Percentiles rank a stretch among this genome's conserved stretches.
Conservation (phyloP, 139 green algal species). For the Diplosphaera chodatii region DNA sequence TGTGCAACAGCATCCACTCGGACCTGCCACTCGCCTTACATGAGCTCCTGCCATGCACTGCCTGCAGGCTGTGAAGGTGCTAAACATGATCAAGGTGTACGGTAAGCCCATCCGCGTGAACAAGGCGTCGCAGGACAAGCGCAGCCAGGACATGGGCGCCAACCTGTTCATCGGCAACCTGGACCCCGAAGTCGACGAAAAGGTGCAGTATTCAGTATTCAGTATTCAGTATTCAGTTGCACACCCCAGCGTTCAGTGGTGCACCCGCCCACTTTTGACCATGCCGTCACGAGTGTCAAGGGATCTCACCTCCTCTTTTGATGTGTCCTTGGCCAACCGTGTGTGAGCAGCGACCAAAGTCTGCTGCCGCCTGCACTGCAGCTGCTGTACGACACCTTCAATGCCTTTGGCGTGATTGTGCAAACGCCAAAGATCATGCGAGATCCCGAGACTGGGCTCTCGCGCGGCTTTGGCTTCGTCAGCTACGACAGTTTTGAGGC, state of each 20-base stretch:
- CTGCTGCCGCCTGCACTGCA: too few relatives aligned
- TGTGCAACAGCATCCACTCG: too few relatives aligned
- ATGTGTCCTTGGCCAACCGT: too few relatives aligned
- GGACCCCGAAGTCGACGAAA: slow-evolving; percentile 96
- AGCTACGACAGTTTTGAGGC: slow-evolving; percentile 91
- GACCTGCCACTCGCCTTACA: too few relatives aligned
- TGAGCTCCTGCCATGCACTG: too few relatives aligned
- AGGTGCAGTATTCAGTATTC: too few relatives aligned
- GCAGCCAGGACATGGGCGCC: slow-evolving; percentile 80
- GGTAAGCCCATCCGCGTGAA: slow-evolving; percentile 95
- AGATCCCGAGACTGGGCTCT: slow-evolving; percentile 84
- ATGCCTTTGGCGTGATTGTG: slow-evolving; percentile 92
- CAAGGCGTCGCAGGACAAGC: slow-evolving; percentile 81
- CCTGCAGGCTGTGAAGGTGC: slow-evolving; percentile 83
- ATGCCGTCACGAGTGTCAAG: too few relatives aligned
- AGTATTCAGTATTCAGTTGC: too few relatives aligned
- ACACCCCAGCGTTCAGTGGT: too few relatives aligned
- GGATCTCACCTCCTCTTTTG: too few relatives aligned
- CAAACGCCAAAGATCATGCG: slow-evolving; percentile 94
- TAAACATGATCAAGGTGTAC: slow-evolving; percentile 96
- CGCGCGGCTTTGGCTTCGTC: slow-evolving; percentile 94
- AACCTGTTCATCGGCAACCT: slow-evolving; percentile 99
- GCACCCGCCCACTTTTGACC: too few relatives aligned
- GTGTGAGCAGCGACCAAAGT: too few relatives aligned
- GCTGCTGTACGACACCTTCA: slow-evolving; percentile 98